Evolutionary conservation across 257 asterid genomes (phyloP).

Genomic region (Lantana camara): DNA sequence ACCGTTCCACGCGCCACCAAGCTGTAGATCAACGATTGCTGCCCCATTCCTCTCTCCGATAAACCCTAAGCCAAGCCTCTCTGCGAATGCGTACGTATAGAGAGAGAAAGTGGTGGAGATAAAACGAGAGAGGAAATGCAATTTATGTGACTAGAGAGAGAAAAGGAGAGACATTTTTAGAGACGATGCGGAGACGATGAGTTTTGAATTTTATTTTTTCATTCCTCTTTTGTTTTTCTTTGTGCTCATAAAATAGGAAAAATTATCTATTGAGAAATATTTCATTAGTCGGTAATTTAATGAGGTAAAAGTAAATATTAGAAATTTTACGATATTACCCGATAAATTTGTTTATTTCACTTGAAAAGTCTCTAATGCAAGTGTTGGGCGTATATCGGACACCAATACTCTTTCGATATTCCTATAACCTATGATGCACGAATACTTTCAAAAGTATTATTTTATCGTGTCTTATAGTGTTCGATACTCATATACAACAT

Average conservation of each 20-base stretch:
- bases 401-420: too few relatives aligned
- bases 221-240: neutral
- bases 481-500: too few relatives aligned
- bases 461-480: too few relatives aligned
- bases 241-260: neutral
- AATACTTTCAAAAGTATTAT: too few relatives aligned
- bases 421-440: too few relatives aligned
- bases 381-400: too few relatives aligned
- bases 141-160: conserved; percentile 17
- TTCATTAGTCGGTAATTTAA: too few relatives aligned
- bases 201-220: neutral
- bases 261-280: neutral
- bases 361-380: too few relatives aligned
- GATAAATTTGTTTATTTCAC: too few relatives aligned
- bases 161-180: conserved; percentile 15
- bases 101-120: conserved; percentile 30
- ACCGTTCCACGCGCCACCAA: conserved; percentile 56
- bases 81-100: neutral
- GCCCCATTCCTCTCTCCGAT: conserved; percentile 41
- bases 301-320: too few relatives aligned
- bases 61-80: conserved; percentile 23
- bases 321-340: too few relatives aligned
- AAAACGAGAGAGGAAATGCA: neutral
- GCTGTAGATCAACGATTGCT: conserved; percentile 55
- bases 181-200: conserved; percentile 36